Evolutionary conservation across 2,329 filamentous ascomycete species (phyloP), one percentile per base, ranked within the genome.

Genomic region (Rachicladosporium sp.): DNA sequence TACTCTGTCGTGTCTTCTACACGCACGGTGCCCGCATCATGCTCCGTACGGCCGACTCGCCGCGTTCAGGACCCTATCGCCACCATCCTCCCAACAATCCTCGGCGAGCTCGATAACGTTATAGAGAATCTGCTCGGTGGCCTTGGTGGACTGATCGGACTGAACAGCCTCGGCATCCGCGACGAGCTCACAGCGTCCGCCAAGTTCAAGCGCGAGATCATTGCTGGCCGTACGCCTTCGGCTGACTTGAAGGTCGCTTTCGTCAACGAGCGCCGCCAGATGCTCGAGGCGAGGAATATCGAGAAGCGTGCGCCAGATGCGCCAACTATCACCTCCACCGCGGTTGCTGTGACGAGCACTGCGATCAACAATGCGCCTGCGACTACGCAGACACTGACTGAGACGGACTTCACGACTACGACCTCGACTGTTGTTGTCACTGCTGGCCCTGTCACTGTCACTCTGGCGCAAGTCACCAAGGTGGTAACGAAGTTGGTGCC

Each of bases 231-330:
- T 29, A 40, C 43, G 3, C 38, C 47, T 10, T 38, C 23, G 29
- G 47, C 43, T 12, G 42, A 45, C 39, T 39, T 43, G 35, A 47
- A 49, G 35, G 44, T 43, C 32, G 36, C 35, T 11, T 49, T 41
- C 29, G 36, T 54, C 27, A 40, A 45, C 11, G 51, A 54, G 39
- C 43, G 56, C 7, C 42, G 41, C 13, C 50, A 36, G 12, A 21
- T 27, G n/a, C 43, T 49, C 10, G 33, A 31, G 12, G 35, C 27
- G 32, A 31, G 19, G 10, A 40, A 36, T n/a, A 29, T 55, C n/a
- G 46, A 45, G 13, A 53, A 49, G 41, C 58, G 61, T 31, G 56
- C 57, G 36, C 60, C 60, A 1, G 62, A 65, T 35, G 48, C 48
- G 31, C 52, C 56, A 29, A 57, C 55, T 6, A 46, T 60, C 21